These are phyloP conservation scores for Cutaneotrichosporon arboriforme DNA, from an alignment of 1,284 basidiomycete genomes.

Conservation along the genomic window DNA sequence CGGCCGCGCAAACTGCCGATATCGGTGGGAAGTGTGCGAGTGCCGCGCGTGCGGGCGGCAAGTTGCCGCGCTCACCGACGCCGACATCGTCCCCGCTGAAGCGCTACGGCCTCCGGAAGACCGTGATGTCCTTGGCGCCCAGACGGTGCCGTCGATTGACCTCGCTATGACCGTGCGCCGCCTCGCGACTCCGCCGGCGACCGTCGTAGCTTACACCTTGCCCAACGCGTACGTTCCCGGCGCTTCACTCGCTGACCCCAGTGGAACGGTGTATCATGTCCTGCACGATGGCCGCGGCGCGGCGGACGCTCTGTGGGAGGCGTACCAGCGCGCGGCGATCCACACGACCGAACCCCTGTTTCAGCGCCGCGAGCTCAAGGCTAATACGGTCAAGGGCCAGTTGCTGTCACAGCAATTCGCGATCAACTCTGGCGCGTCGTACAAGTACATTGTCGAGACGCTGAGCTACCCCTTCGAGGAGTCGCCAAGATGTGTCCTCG, in stretches of 20 bases:
- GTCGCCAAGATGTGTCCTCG: conserved; percentile 30
- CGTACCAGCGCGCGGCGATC: conserved; percentile 32
- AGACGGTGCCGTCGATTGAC: neutral
- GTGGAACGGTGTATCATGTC: conserved; percentile 34
- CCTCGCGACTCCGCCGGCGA: neutral
- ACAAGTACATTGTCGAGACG: conserved; percentile 44
- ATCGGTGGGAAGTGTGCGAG: conserved; percentile 39
- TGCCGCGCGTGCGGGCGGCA: conserved; percentile 14
- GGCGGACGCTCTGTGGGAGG: conserved; percentile 28
- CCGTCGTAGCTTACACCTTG: conserved; percentile 14
- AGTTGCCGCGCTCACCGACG: neutral
- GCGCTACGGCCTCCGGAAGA: neutral
- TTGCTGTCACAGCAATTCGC: conserved; percentile 43
- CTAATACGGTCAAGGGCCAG: conserved; percentile 14
- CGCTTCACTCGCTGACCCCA: neutral
- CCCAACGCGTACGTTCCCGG: conserved; percentile 9
- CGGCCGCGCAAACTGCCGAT: conserved; percentile 41
- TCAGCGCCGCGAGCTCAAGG: conserved; percentile 31
- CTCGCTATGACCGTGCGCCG: conserved; percentile 3
- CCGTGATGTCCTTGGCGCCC: conserved; percentile 7
- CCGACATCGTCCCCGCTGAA: conserved; percentile 6
- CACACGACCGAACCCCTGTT: conserved; percentile 25
- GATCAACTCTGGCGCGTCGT: conserved; percentile 39
- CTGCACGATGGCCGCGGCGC: conserved; percentile 4
- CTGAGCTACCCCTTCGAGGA: conserved; percentile 32